Conservation (phyloP, 208 protist species). For the Crithidia expoeki region DNA sequence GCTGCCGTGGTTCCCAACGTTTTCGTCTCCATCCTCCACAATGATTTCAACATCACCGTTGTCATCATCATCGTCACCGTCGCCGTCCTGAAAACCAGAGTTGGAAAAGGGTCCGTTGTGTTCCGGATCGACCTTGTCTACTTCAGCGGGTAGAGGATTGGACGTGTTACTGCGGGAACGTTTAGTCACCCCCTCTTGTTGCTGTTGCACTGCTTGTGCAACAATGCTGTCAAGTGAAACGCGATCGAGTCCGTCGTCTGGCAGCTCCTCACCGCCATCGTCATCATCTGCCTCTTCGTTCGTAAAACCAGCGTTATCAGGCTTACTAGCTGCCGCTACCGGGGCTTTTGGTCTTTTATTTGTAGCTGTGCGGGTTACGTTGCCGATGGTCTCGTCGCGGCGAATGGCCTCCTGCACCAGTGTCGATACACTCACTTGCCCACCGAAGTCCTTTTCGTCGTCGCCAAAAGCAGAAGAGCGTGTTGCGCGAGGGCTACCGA, state of each 20-base stretch:
- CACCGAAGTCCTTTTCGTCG: slow-evolving; percentile 1
- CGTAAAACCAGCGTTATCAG: not conserved
- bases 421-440: slow-evolving; percentile 6
- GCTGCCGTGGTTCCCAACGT: not conserved
- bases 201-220: slow-evolving; percentile 31
- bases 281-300: slow-evolving; percentile 19
- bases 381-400: not conserved
- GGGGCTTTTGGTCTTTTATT: not conserved
- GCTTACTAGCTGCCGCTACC: not conserved
- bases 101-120: not conserved
- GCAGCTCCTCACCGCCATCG: slow-evolving; percentile 56
- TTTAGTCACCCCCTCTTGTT: slow-evolving; percentile 13
- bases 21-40: slow-evolving; percentile 1
- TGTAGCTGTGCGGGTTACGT: not conserved
- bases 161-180: slow-evolving; percentile 19
- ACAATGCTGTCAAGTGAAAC: slow-evolving; percentile 41
- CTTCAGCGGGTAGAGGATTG: not conserved
- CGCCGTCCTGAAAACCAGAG: not conserved
- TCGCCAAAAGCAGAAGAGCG: not conserved
- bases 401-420: slow-evolving; percentile 27
- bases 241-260: slow-evolving; percentile 57
- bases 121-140: not conserved
- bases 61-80: slow-evolving; percentile 1
- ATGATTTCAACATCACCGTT: not conserved
- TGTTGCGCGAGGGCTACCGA: not conserved